These are phyloP conservation scores for Hapsidospora chrysogenum DNA, from an alignment of 495 filamentous ascomycete genomes.

Conservation along the genomic window DNA sequence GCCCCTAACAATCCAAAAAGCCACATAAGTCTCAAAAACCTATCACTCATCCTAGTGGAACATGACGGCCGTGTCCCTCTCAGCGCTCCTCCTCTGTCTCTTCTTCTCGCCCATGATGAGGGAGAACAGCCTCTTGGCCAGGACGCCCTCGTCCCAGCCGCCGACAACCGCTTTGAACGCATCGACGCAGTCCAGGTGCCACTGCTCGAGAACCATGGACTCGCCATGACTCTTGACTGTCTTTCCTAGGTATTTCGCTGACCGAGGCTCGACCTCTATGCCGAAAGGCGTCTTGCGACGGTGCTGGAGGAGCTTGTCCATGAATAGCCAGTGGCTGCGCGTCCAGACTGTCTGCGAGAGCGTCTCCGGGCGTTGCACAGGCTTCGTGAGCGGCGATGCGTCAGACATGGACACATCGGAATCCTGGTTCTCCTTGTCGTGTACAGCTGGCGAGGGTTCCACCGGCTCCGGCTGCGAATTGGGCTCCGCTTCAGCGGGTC, in stretches of 20 bases:
- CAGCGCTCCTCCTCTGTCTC: slow-evolving; percentile 9
- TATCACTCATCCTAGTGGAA: slow-evolving; percentile 1
- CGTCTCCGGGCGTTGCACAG: not conserved
- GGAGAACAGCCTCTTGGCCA: slow-evolving; percentile 33
- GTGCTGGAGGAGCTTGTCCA: slow-evolving; percentile 19
- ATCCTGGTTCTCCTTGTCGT: no score
- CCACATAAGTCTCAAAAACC: no score
- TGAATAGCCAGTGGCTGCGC: slow-evolving; percentile 21
- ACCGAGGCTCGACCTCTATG: not conserved
- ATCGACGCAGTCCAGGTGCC: slow-evolving; percentile 35
- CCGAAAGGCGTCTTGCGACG: slow-evolving; percentile 4
- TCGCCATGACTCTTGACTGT: slow-evolving; percentile 16
- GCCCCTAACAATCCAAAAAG: not conserved
- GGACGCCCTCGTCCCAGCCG: slow-evolving; percentile 24
- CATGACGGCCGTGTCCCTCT: not conserved
- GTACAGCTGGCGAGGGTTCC: no score
- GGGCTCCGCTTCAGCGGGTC: not conserved
- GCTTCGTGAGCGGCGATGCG: no score
- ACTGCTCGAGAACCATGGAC: slow-evolving; percentile 22
- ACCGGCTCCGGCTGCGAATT: no score
- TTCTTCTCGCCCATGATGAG: slow-evolving; percentile 28
- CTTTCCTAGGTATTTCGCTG: slow-evolving; percentile 16
- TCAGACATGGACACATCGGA: no score
- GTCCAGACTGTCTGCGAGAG: slow-evolving; percentile 23
- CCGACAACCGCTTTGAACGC: slow-evolving; percentile 23